These are phyloP conservation scores for Malassezia psittaci DNA, from an alignment of 1,284 basidiomycete species.

Conservation along the genomic window DNA sequence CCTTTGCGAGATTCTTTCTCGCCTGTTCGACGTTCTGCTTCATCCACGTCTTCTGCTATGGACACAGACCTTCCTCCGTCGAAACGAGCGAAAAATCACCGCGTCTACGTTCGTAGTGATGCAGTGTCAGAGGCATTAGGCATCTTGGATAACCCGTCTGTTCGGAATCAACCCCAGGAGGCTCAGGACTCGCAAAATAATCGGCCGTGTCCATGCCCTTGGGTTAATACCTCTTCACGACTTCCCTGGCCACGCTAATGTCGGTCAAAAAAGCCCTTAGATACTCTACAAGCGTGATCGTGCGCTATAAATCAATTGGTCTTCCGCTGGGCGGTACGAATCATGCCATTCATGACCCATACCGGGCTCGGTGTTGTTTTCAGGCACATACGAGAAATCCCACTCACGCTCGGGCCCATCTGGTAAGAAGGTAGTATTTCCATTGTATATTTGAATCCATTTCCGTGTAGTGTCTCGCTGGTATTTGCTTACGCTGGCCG, in stretches of 20 bases:
- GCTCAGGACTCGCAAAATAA: background rate
- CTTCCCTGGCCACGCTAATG: slow-evolving; percentile 13
- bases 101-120: slow-evolving; percentile 5
- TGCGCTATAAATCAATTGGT: background rate
- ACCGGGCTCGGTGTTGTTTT: slow-evolving; percentile 32
- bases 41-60: background rate
- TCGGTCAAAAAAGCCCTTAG: background rate
- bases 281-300: slow-evolving; percentile 2
- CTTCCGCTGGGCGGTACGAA: slow-evolving; percentile 11
- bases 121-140: slow-evolving; percentile 12
- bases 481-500: slow-evolving; percentile 36
- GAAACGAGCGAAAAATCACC: background rate
- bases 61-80: background rate
- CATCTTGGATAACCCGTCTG: slow-evolving; percentile 3
- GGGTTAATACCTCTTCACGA: slow-evolving; percentile 7
- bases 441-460: slow-evolving; percentile 33
- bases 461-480: slow-evolving; percentile 2
- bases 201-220: slow-evolving; percentile 11
- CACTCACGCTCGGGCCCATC: slow-evolving; percentile 62
- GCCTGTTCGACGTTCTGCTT: background rate
- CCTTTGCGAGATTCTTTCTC: background rate
- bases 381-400: slow-evolving; percentile 51
- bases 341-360: slow-evolving; percentile 33
- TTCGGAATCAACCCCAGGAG: background rate
- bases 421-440: slow-evolving; percentile 35